These are phyloP conservation scores for Cutaneotrichosporon daszewskae DNA, from an alignment of 1,284 basidiomycete genomes.

Conservation along the genomic window DNA sequence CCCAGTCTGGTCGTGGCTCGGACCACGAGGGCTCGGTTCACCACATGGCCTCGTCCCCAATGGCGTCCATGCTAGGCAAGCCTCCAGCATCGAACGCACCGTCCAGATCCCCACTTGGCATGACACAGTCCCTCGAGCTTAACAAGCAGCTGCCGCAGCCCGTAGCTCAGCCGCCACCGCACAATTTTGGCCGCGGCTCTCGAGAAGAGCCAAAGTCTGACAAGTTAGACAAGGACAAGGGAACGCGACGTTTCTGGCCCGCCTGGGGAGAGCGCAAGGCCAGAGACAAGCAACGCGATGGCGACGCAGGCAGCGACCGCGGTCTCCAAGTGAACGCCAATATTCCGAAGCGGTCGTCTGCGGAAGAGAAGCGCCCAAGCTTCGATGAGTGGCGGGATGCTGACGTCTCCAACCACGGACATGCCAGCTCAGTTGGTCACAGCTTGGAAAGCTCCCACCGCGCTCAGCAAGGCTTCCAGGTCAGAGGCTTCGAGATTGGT, in stretches of 20 bases:
- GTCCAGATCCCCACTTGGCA: conserved; percentile 11
- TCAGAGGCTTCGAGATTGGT: no score
- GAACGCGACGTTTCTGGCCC: conserved; percentile 15
- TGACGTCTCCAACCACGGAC: conserved; percentile 13
- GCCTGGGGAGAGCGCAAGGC: conserved; percentile 9
- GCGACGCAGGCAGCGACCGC: not conserved
- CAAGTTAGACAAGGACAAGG: conserved; percentile 9
- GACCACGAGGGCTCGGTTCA: conserved; percentile 13
- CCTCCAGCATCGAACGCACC: not conserved
- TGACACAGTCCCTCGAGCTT: conserved; percentile 9
- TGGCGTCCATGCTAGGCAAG: conserved; percentile 15
- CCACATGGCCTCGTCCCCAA: not conserved
- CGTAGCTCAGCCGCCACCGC: not conserved
- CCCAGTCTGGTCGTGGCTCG: conserved; percentile 12
- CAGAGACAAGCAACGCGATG: conserved; percentile 4
- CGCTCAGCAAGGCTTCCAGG: no score
- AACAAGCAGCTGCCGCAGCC: conserved; percentile 2
- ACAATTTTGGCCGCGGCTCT: not conserved
- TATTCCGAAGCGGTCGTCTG: no score
- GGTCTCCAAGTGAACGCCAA: no score
- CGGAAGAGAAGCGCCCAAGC: conserved; percentile 12
- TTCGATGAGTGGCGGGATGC: conserved; percentile 18
- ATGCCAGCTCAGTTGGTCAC: conserved; percentile 16
- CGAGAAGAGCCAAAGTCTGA: no score
- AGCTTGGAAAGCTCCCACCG: no score